phyloP scores from a whole-genome alignment of 2,329 filamentous ascomycete species.

The Alternaria sp. region DNA sequence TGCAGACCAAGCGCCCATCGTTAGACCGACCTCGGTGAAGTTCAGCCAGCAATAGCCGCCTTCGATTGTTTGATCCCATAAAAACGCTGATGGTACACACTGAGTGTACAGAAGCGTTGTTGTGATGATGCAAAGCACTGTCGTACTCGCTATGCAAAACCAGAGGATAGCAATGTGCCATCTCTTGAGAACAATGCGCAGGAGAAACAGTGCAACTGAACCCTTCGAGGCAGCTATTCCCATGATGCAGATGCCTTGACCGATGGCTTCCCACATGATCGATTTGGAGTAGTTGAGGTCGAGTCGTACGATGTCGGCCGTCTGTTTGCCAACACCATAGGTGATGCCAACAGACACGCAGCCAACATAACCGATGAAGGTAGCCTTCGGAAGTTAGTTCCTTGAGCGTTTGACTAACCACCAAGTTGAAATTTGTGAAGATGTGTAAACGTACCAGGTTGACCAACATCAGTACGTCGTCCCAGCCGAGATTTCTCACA shows the following conservation, averaged over 20 bases:
- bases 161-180: conserved; percentile 42
- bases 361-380: conserved; percentile 35
- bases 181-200: conserved; percentile 36
- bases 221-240: conserved; percentile 41
- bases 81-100: conserved; percentile 32
- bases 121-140: conserved; percentile 34
- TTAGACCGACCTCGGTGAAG: conserved; percentile 36
- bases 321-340: conserved; percentile 38
- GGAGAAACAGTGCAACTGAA: conserved; percentile 39
- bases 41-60: conserved; percentile 37
- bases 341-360: conserved; percentile 32
- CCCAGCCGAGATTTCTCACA: conserved; percentile 37
- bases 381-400: conserved; percentile 17
- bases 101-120: conserved; percentile 37
- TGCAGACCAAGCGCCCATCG: conserved; percentile 43
- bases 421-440: background rate
- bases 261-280: conserved; percentile 42
- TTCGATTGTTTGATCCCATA: conserved; percentile 36
- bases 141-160: conserved; percentile 37
- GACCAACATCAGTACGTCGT: conserved; percentile 38
- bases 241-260: conserved; percentile 41
- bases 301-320: conserved; percentile 21
- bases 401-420: background rate
- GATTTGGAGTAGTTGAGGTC: conserved; percentile 35
- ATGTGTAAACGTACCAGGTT: conserved; percentile 27